Evolutionary conservation across 108 stramenopile genomes (phyloP), one percentile per base, ranked within the genome.

Genomic region (Fragilariopsis cylindrus): DNA sequence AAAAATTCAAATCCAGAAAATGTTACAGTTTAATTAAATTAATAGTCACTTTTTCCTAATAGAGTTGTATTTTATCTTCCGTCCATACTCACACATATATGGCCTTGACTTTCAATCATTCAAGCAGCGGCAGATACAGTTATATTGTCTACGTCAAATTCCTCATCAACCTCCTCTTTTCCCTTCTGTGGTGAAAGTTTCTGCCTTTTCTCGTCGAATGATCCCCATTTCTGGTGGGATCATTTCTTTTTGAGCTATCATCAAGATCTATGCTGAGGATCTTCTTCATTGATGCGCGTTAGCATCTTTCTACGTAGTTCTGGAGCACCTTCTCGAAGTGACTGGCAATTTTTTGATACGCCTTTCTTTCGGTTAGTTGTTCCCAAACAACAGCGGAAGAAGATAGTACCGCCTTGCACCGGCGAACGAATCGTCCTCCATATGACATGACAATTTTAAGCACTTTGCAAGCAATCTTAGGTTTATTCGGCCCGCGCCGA

Each of bases 361-460:
- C 86, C 53, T 81, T 81, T 58, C 81, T 85, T 9, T 79, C 76
- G 5, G 65, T 84, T 1, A 87, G 69, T 48, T 85, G 86, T 57
- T 80, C 79, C 82, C 81, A 84, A 4, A 62, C 68, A 54, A 68
- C 70, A 11, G 0, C 30, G 30, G 60, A 70, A 6, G 50, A 52
- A 9, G 50, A 52, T 13, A 9, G 0, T 52, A 52, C 50, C 50
- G 12, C 50, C 50, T 89, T 91, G 80, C 74, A 75, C 50, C 86
- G 84, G 58, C 82, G 82, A 48, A 91, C 80, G 69, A 91, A 91
- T 2, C 87, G 76, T 2, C 90, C 88, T 53, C 81, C 78, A 65
- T 77, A 76, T 8, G 48, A 21, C 21, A 39, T 62, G 11, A 90
- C 65, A 5, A 64, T 64, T 30, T 84, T 76, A 50, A 89, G 71